Evolutionary conservation across 176 grass and related monocot genomes (phyloP).

Genomic region (Ananas comosus): DNA sequence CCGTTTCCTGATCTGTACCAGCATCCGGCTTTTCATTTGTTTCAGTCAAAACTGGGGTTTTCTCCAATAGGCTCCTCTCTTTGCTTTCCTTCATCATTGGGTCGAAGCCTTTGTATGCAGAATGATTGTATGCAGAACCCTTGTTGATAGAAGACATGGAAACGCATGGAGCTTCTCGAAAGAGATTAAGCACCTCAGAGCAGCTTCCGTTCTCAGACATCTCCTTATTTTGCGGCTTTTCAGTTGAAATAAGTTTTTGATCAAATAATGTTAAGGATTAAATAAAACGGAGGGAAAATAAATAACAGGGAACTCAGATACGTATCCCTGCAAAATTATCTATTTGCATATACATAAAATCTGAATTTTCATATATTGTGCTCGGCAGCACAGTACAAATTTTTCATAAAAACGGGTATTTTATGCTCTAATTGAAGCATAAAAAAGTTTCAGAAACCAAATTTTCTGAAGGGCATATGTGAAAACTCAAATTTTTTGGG

Average conservation of each 20-base stretch:
- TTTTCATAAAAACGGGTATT: too few relatives aligned
- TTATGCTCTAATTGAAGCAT: too few relatives aligned
- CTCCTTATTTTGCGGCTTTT: constrained; percentile 48
- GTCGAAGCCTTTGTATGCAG: constrained; percentile 18
- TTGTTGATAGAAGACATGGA: constrained; percentile 83
- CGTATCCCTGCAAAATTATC: too few relatives aligned
- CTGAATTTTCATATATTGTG: too few relatives aligned
- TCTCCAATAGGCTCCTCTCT: constrained; percentile 35
- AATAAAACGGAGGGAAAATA: constrained; percentile 15
- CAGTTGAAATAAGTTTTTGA: constrained; percentile 28
- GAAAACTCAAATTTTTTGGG: too few relatives aligned
- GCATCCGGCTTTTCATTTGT: constrained; percentile 25
- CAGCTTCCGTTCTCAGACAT: constrained; percentile 48
- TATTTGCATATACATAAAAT: too few relatives aligned
- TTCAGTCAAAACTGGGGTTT: constrained; percentile 21
- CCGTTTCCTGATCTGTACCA: constrained; percentile 30
- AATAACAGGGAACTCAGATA: neutral
- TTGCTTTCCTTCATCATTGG: constrained; percentile 29
- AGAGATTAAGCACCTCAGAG: constrained; percentile 76
- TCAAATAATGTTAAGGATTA: constrained; percentile 25
- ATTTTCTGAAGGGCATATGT: too few relatives aligned
- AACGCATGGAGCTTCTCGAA: constrained; percentile 47
- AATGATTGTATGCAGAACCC: constrained; percentile 44
- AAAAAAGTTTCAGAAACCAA: too few relatives aligned
- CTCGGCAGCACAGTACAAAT: too few relatives aligned